Evolutionary conservation across 164 flowering plant species (phyloP).

Genomic region (Vitis rotundifolia): DNA sequence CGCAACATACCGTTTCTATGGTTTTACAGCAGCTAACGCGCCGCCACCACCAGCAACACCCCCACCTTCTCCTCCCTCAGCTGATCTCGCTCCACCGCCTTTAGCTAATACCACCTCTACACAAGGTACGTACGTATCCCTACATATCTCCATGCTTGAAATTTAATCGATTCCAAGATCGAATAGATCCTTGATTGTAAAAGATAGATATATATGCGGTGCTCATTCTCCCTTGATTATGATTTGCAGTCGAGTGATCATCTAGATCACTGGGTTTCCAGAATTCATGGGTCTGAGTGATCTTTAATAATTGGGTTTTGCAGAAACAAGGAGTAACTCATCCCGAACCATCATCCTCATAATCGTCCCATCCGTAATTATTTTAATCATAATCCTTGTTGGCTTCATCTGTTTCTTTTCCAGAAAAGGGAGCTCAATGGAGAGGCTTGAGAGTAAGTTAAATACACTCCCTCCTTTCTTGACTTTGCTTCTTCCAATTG

Average conservation of each 20-base stretch:
- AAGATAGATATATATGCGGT: no score
- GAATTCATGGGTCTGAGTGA: no score
- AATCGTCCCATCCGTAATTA: neutral
- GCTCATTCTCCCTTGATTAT: no score
- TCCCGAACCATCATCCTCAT: slow-evolving; percentile 2
- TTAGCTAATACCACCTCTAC: neutral
- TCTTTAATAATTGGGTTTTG: neutral
- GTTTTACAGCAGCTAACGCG: neutral
- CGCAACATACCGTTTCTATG: slow-evolving; percentile 7
- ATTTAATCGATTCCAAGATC: no score
- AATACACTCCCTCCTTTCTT: no score
- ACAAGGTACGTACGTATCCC: no score
- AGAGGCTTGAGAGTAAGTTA: slow-evolving; percentile 4
- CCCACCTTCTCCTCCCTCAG: neutral
- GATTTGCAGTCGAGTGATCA: no score
- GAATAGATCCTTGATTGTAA: no score
- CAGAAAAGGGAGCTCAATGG: neutral
- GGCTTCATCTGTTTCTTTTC: slow-evolving; percentile 2
- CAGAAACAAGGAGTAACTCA: slow-evolving; percentile 5
- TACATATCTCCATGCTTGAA: no score
- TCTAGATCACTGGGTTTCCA: no score
- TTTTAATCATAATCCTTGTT: neutral
- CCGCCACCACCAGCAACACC: neutral
- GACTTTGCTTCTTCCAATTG: no score
- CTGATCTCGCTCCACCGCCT: slow-evolving; percentile 1